These are phyloP conservation scores for Dictyostelium brefeldianum DNA, from an alignment of 78 protist genomes.

Conservation along the genomic window DNA sequence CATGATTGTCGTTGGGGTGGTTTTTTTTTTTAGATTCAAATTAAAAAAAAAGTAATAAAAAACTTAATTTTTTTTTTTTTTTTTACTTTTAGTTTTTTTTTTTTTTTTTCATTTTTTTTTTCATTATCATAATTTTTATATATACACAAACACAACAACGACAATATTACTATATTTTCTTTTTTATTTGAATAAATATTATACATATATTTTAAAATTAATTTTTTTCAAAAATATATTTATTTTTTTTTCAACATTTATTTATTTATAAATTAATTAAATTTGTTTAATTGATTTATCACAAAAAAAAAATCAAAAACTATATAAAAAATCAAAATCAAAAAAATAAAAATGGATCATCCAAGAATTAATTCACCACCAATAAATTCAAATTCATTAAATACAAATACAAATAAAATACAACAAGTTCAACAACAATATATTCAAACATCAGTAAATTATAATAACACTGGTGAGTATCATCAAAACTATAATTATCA, in stretches of 20 bases:
- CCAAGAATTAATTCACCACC: too few relatives aligned
- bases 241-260: background rate
- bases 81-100: background rate
- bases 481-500: background rate
- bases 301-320: background rate
- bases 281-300: background rate
- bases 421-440: background rate
- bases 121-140: too few relatives aligned
- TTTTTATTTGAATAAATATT: too few relatives aligned
- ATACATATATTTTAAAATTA: too few relatives aligned
- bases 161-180: too few relatives aligned
- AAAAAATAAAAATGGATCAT: too few relatives aligned
- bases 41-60: background rate
- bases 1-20: too few relatives aligned
- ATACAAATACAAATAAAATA: too few relatives aligned
- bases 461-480: background rate
- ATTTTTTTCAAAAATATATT: too few relatives aligned
- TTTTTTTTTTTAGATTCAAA: background rate
- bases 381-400: background rate
- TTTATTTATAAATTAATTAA: background rate
- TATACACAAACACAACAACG: too few relatives aligned
- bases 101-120: background rate
- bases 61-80: background rate
- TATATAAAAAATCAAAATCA: too few relatives aligned
- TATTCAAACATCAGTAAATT: background rate